Base-by-base conservation (phyloP, 2,329 filamentous ascomycete genomes). In the Diaporthe ilicicola region DNA sequence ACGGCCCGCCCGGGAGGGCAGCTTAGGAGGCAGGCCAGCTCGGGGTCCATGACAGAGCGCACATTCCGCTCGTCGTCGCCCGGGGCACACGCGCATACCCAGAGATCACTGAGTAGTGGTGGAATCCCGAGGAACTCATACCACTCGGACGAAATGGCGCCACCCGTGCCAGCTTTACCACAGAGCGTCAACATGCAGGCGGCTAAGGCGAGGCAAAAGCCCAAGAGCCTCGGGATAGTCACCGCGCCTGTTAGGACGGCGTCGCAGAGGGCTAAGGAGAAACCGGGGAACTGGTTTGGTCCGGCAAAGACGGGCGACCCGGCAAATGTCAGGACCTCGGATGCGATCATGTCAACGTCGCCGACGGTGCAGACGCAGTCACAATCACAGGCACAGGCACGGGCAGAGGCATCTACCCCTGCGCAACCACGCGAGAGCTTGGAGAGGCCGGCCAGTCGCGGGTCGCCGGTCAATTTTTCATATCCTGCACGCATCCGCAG, bases 31-130 rank as follows among this genome's bases (percentile, higher is more conserved):
- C 86, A 88, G 46, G 88, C 86, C 69, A 97, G 95, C 81, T 88
- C 88, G 34, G 88, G 90, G 27, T 97, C 94, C 62, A 97, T 98
- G 95, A 92, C 90, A 37, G 93, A 95, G 79, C 90, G 95, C 70
- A 95, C 94, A 0, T 97, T 98, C 81, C 90, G 95, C 75, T 92
- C 92, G 15, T 90, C 91, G 4, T 97, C 91, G 4, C 93, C 87
- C 72, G 85, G 79, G 78, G 85, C 80, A 27, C 27, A 37, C 24
- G 34, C 80, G 32, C 39, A 37, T 19, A 42, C 42, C 8, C 56
- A 68, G 53, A 48, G 71, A 19, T 68, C 68, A 80, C 54, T 78
- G 80, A 71, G 81, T 79, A 74, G 79, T 78, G 68, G 79, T 72
- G 56, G 65, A 10, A 39, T 59, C 1, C 70, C 64, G 29, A 59